Percentiles rank a stretch among this genome's conserved stretches.
These are phyloP conservation scores for Fusarium dlaminii DNA, from an alignment of 2,329 filamentous ascomycete genomes.

Conservation along the genomic window DNA sequence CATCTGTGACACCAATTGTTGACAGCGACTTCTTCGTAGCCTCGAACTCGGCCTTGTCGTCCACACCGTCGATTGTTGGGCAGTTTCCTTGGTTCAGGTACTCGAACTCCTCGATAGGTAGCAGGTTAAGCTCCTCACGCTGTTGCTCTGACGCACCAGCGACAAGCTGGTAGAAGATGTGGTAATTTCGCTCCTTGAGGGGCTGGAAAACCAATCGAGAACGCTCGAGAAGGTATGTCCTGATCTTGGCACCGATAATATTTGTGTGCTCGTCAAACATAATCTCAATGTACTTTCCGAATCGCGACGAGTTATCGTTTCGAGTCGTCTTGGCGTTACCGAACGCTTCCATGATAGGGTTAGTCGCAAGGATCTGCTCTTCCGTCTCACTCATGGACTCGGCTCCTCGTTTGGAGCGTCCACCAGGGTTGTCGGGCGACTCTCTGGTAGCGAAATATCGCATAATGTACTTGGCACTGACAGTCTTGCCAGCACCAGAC, in stretches of 20 bases:
- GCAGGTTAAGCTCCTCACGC: slow-evolving; percentile 79
- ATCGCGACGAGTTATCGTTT: slow-evolving; percentile 98
- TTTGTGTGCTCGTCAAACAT: slow-evolving; percentile 97
- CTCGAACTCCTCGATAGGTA: slow-evolving; percentile 89
- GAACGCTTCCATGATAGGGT: slow-evolving; percentile 99
- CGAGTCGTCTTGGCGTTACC: slow-evolving; percentile 99
- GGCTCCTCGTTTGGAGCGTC: slow-evolving; percentile 77
- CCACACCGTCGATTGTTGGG: slow-evolving; percentile 90
- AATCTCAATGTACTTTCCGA: slow-evolving; percentile 99
- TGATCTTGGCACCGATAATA: slow-evolving; percentile 97
- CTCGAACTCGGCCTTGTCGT: slow-evolving; percentile 93
- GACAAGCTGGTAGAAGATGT: slow-evolving; percentile 98
- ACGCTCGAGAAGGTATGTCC: slow-evolving; percentile 93
- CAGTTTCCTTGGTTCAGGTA: slow-evolving; percentile 96
- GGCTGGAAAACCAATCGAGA: slow-evolving; percentile 97
- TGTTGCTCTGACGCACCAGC: slow-evolving; percentile 89
- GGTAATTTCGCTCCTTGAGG: slow-evolving; percentile 97
- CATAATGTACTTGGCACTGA: slow-evolving; percentile 99
- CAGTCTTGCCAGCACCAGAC: slow-evolving; percentile 98
- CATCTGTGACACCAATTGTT: slow-evolving; percentile 82
- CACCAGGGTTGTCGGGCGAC: slow-evolving; percentile 85
- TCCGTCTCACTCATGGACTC: slow-evolving; percentile 96
- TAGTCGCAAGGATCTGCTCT: slow-evolving; percentile 97
- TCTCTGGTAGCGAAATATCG: slow-evolving; percentile 98
- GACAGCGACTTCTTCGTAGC: slow-evolving; percentile 86